Percentiles rank a stretch among this genome's conserved stretches.
Evolutionary conservation across 78 protist species (phyloP).

Genomic region (Anaeramoeba ignava): DNA sequence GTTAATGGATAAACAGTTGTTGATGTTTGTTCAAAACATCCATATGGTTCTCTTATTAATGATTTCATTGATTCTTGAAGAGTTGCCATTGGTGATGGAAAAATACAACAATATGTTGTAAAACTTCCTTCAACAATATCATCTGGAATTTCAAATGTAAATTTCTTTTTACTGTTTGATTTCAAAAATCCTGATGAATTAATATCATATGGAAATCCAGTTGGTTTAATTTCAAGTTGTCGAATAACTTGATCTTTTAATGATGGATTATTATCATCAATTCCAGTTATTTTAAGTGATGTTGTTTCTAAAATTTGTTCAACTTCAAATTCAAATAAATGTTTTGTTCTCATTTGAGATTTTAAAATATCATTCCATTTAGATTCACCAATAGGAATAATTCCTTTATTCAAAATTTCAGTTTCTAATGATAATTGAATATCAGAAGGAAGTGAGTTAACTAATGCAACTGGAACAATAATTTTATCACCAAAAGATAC

Average conservation of each 20-base stretch:
- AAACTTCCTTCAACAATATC: neutral
- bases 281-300: neutral
- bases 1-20: conserved; percentile 14
- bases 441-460: neutral
- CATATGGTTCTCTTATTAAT: conserved; percentile 20
- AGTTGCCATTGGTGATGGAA: conserved; percentile 8
- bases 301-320: neutral
- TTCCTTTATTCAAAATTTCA: neutral
- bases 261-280: neutral
- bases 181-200: neutral
- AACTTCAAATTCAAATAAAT: neutral
- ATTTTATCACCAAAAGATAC: conserved; percentile 10
- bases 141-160: neutral
- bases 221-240: neutral
- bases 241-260: neutral
- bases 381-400: neutral
- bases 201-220: neutral
- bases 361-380: neutral
- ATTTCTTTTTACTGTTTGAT: neutral
- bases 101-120: neutral
- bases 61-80: neutral
- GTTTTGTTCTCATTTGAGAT: neutral
- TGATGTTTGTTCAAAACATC: conserved; percentile 28
- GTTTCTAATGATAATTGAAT: no score
- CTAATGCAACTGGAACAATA: conserved; percentile 4